Conservation (phyloP, 192 early-diverging fungal genomes). For the Helicostylum pulchrum region DNA sequence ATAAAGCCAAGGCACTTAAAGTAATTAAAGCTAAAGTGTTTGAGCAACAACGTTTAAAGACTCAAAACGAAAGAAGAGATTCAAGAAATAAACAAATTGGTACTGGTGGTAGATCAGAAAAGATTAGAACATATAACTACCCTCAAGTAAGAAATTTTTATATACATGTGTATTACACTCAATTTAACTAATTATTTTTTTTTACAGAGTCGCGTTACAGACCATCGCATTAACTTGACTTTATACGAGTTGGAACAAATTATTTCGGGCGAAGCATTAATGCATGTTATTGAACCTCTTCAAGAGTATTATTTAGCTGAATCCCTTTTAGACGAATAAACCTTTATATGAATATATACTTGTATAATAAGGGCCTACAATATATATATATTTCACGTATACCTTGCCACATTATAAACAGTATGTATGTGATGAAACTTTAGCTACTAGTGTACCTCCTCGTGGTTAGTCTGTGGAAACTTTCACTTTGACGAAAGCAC, state of each 20-base stretch:
- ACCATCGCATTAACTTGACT: constrained; percentile 77
- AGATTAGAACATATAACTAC: constrained; percentile 82
- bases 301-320: constrained; percentile 39
- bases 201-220: constrained; percentile 66
- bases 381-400: no score
- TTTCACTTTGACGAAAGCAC: no score
- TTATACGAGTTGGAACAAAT: constrained; percentile 66
- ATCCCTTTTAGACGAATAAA: constrained; percentile 24
- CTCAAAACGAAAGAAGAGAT: constrained; percentile 54
- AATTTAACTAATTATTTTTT: background rate
- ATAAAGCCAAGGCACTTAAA: constrained; percentile 83
- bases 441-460: no score
- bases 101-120: constrained; percentile 73
- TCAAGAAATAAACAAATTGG: constrained; percentile 58
- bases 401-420: no score
- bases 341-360: background rate
- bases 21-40: constrained; percentile 78
- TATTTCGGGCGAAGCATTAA: constrained; percentile 53
- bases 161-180: background rate
- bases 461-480: no score
- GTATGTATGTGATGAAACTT: no score
- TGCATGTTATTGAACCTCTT: constrained; percentile 35
- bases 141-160: constrained; percentile 48
- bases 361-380: no score
- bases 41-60: constrained; percentile 62